These are phyloP conservation scores for Puccinia brachypodii DNA, from an alignment of 1,284 basidiomycete genomes.

Conservation along the genomic window DNA sequence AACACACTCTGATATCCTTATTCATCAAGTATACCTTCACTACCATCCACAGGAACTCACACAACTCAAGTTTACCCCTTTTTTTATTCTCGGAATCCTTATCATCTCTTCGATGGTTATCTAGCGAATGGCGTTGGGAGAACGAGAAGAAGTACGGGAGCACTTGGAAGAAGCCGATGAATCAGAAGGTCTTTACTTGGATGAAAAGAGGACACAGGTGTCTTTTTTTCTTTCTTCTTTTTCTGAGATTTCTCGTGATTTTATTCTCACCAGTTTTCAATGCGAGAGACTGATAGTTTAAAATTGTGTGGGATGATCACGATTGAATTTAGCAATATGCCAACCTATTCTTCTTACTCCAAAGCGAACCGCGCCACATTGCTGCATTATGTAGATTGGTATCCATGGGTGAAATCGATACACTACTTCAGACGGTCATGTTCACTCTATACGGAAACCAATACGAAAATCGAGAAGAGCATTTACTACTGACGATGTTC, in stretches of 20 bases:
- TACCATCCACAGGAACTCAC: not conserved
- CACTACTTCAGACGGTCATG: constrained; percentile 99
- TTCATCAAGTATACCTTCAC: constrained; percentile 33
- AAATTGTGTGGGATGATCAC: not conserved
- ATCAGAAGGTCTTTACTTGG: constrained; percentile 81
- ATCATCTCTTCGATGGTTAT: not conserved
- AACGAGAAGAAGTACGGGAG: constrained; percentile 78
- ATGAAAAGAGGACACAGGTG: constrained; percentile 76
- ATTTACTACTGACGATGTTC: constrained; percentile 97
- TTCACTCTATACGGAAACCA: constrained; percentile 99
- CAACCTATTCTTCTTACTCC: constrained; percentile 97
- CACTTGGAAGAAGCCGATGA: constrained; percentile 93
- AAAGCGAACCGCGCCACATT: constrained; percentile 94
- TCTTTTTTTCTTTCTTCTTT: not conserved
- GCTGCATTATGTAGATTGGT: constrained; percentile 96
- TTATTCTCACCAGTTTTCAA: not conserved
- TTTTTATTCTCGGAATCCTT: constrained; percentile 58
- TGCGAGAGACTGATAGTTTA: not conserved
- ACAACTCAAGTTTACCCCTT: not conserved
- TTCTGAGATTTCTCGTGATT: not conserved
- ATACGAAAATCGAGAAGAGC: constrained; percentile 98
- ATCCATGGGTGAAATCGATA: constrained; percentile 93
- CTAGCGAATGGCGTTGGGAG: constrained; percentile 56
- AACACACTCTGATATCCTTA: not conserved
- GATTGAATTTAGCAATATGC: constrained; percentile 76